phyloP scores from a whole-genome alignment of 108 stramenopile species.

The Mayamaea pseudoterrestris region DNA sequence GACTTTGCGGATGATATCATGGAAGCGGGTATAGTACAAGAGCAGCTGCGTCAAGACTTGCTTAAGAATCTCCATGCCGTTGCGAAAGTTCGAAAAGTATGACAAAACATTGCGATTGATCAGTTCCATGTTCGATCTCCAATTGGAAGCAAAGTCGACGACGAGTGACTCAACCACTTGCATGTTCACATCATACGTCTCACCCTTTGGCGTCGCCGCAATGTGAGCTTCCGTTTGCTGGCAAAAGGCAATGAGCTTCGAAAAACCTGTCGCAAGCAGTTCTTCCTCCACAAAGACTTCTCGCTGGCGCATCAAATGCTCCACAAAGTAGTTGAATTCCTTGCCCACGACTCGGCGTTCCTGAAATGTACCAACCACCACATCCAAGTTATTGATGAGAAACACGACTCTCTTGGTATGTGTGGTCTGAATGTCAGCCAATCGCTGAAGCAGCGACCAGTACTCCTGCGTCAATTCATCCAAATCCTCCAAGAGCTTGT shows the following conservation, averaged over 20 bases:
- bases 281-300: slow-evolving; percentile 97
- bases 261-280: slow-evolving; percentile 78
- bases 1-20: slow-evolving; percentile 85
- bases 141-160: slow-evolving; percentile 85
- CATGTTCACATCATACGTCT: slow-evolving; percentile 59
- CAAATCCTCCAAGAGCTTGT: slow-evolving; percentile 76
- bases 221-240: slow-evolving; percentile 86
- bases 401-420: slow-evolving; percentile 88
- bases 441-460: slow-evolving; percentile 60
- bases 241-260: slow-evolving; percentile 93
- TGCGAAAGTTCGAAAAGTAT: slow-evolving; percentile 94
- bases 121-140: slow-evolving; percentile 84
- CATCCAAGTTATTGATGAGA: slow-evolving; percentile 94
- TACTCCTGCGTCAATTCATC: slow-evolving; percentile 63
- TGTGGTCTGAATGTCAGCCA: slow-evolving; percentile 66
- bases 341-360: slow-evolving; percentile 85
- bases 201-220: slow-evolving; percentile 22
- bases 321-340: slow-evolving; percentile 87
- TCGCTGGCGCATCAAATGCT: slow-evolving; percentile 73
- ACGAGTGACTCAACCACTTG: slow-evolving; percentile 84
- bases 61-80: slow-evolving; percentile 98
- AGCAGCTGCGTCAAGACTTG: slow-evolving; percentile 94
- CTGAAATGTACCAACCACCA: slow-evolving; percentile 84
- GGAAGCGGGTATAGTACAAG: slow-evolving; percentile 96
- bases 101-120: slow-evolving; percentile 92